Base-by-base conservation (phyloP, 2,329 filamentous ascomycete species). In the Xylariaceae sp. region DNA sequence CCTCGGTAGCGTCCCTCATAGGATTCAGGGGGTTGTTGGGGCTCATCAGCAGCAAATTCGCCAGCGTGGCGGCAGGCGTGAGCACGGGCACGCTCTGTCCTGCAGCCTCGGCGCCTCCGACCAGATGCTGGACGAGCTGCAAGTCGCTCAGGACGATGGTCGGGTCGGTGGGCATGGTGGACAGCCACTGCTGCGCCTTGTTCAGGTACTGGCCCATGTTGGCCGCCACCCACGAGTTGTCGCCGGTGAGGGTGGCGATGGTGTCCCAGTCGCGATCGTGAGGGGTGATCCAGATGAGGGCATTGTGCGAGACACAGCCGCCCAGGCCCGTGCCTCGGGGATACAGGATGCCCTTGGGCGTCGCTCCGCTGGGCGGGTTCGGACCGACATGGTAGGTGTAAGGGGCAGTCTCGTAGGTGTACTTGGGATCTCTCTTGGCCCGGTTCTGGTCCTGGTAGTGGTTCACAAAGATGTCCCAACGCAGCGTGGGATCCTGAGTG, bases 391-490 rank as follows among this genome's bases (percentile, higher is more conserved):
- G 78, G n/a, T 67, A 58, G 2, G 59, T 54, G 15, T 73, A 74
- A 29, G 69, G 57, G 0, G 68, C 59, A 1, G 70, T 72, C 5
- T 66, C 54, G 51, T 78, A 81, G 1, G 71, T 70, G 33, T 73
- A 72, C 63, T 82, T 81, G 50, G 61, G 71, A 53, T 82, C 75
- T 32, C 64, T 61, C 16, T 68, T 64, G 47, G 78, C 71, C 30
- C 71, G 66, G n/a, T 59, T 56, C 31, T 74, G 62, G 43, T 80
- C 67, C 8, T 66, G 62, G 50, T 79, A 81, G 54, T 81, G 77
- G 27, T 68, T 67, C 21, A 80, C 74, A 45, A 73, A 82, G 59
- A 74, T 81, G 57, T 79, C 71, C 78, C 78, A 82, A 21, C 67
- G 59, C 48, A 77, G 65, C 11, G 66, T 64, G 62, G 44, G 79